Percentiles rank a stretch among this genome's conserved stretches.
phyloP scores from a whole-genome alignment of 306 rosid genomes.

The Cicer pinnatifidum region DNA sequence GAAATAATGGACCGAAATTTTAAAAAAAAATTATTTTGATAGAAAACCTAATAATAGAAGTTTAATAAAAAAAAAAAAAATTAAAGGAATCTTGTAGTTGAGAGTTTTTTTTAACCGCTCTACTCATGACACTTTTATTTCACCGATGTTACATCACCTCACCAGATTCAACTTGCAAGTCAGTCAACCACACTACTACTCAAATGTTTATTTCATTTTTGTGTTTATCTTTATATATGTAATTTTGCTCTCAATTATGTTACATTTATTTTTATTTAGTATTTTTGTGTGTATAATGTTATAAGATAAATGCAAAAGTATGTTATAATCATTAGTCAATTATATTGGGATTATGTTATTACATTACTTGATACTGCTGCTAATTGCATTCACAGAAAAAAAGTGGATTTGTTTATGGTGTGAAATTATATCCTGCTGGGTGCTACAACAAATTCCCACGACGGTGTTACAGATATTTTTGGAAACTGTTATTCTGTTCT shows the following conservation, averaged over 20 bases:
- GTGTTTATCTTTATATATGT: neutral
- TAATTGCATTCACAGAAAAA: constrained; percentile 55
- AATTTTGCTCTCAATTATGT: neutral
- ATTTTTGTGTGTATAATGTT: constrained; percentile 10
- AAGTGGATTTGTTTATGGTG: constrained; percentile 79
- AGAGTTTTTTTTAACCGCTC: no score
- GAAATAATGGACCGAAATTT: no score
- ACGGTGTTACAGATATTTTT: constrained; percentile 87
- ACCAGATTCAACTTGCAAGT: constrained; percentile 87
- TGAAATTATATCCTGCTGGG: constrained; percentile 96
- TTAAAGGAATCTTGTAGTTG: no score
- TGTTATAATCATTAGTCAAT: no score
- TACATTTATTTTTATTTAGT: neutral
- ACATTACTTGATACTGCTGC: constrained; percentile 38
- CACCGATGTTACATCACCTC: constrained; percentile 71
- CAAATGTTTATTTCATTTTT: constrained; percentile 1
- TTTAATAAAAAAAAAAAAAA: no score
- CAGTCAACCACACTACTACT: constrained; percentile 42
- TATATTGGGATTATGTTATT: neutral
- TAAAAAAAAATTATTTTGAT: no score
- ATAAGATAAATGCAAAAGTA: neutral
- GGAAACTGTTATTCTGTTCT: constrained; percentile 87
- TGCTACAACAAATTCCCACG: constrained; percentile 93
- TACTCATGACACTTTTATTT: no score
- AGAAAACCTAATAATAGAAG: no score